These are phyloP conservation scores for Boletus edulis DNA, from an alignment of 768 basidiomycete species.

Conservation along the genomic window DNA sequence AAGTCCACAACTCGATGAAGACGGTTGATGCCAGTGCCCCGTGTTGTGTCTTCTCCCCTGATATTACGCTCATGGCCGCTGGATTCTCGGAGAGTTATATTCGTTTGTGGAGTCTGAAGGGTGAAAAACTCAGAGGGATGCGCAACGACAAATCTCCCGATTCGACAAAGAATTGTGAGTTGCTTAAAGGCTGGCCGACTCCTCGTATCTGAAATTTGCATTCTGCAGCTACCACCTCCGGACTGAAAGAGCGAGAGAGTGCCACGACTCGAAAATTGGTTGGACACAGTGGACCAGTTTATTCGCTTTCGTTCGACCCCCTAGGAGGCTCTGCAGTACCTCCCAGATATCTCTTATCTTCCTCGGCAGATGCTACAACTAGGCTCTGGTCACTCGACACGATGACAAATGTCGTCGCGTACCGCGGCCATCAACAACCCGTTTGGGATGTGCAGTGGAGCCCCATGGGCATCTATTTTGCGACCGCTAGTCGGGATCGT, in stretches of 20 bases:
- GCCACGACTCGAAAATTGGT: constrained; percentile 87
- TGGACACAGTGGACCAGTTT: constrained; percentile 96
- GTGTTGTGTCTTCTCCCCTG: constrained; percentile 84
- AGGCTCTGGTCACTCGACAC: constrained; percentile 97
- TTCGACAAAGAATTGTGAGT: constrained; percentile 68
- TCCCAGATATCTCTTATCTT: constrained; percentile 85
- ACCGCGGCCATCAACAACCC: constrained; percentile 94
- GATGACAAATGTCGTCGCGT: constrained; percentile 89
- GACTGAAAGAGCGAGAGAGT: constrained; percentile 78
- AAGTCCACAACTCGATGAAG: constrained; percentile 7
- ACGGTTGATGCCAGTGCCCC: constrained; percentile 55
- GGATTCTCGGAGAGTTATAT: constrained; percentile 97
- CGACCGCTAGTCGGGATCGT: constrained; percentile 89
- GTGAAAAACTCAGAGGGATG: constrained; percentile 77
- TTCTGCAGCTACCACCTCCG: constrained; percentile 48
- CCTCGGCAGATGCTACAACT: constrained; percentile 88
- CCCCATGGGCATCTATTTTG: constrained; percentile 97
- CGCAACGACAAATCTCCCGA: constrained; percentile 72
- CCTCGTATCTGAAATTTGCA: constrained; percentile 1
- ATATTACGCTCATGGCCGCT: constrained; percentile 89
- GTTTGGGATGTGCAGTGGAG: constrained; percentile 99
- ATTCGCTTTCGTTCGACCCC: constrained; percentile 92
- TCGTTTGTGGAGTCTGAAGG: constrained; percentile 91
- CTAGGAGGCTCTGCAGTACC: constrained; percentile 80
- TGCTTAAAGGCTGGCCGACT: not conserved